Conservation (phyloP, 2,329 filamentous ascomycete species). For the Paramyrothecium sp. region DNA sequence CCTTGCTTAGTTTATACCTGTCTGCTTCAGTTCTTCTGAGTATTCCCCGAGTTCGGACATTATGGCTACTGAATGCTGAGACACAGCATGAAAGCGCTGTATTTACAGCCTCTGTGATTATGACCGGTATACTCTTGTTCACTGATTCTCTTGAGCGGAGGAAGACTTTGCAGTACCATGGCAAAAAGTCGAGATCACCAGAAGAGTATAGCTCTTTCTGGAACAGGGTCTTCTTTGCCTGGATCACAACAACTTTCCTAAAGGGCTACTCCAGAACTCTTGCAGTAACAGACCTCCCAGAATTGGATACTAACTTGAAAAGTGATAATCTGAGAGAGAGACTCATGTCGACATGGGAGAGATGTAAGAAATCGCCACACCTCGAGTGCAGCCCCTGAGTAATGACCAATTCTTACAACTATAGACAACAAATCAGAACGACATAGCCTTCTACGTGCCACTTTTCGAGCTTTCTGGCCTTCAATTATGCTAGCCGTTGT, state of each 20-base stretch:
- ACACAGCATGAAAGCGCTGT: background rate
- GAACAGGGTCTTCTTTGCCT: conserved; percentile 15
- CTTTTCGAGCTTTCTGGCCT: conserved; percentile 10
- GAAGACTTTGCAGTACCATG: background rate
- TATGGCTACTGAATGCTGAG: background rate
- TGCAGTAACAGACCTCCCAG: conserved; percentile 15
- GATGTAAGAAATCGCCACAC: conserved; percentile 10
- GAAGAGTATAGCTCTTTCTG: conserved; percentile 15
- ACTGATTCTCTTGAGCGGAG: no score
- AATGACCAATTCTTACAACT: background rate
- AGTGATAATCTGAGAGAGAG: conserved; percentile 11
- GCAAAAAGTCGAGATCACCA: conserved; percentile 1
- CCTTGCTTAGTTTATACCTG: conserved; percentile 19
- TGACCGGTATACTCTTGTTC: background rate
- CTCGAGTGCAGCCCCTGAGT: background rate
- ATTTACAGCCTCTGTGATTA: background rate
- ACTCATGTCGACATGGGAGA: conserved; percentile 11
- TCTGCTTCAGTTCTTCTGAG: conserved; percentile 12
- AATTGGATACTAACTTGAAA: conserved; percentile 14
- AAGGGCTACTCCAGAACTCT: conserved; percentile 16
- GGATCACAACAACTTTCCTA: conserved; percentile 15
- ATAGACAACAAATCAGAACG: conserved; percentile 11
- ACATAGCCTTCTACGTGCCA: conserved; percentile 14
- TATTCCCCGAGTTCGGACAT: conserved; percentile 13
- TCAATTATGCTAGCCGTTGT: conserved; percentile 16